phyloP scores from a whole-genome alignment of 495 filamentous ascomycete species.

The Hyphodiscus hymeniophilus region DNA sequence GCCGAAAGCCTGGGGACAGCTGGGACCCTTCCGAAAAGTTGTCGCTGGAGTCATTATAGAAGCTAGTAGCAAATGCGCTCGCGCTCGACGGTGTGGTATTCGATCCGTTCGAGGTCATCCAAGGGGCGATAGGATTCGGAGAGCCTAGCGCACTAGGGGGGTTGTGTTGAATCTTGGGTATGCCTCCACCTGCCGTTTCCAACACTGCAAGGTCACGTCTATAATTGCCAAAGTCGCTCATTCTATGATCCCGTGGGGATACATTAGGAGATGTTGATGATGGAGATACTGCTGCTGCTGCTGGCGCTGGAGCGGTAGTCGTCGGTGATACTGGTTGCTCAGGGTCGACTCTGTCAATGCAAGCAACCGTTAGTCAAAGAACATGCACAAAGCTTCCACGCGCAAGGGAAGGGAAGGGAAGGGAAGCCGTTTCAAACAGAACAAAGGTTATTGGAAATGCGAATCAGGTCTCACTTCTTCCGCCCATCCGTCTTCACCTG shows the following conservation, averaged over 20 bases:
- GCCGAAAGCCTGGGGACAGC: slow-evolving; percentile 59
- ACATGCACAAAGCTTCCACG: slow-evolving; percentile 15
- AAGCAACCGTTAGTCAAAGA: slow-evolving; percentile 24
- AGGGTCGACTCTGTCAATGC: slow-evolving; percentile 30
- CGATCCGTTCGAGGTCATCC: slow-evolving; percentile 33
- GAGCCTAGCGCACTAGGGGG: slow-evolving; percentile 39
- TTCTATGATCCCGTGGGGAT: slow-evolving; percentile 38
- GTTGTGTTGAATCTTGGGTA: slow-evolving; percentile 44
- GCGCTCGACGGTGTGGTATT: slow-evolving; percentile 23
- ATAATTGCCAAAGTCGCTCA: slow-evolving; percentile 54
- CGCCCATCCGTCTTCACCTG: slow-evolving; percentile 48
- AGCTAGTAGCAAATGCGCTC: slow-evolving; percentile 32
- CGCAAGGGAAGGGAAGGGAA: neutral
- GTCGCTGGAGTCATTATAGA: slow-evolving; percentile 61
- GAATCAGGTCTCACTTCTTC: slow-evolving; percentile 27
- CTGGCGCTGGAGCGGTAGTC: slow-evolving; percentile 28
- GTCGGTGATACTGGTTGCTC: slow-evolving; percentile 47
- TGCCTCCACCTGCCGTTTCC: slow-evolving; percentile 47
- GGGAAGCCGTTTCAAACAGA: slow-evolving; percentile 10
- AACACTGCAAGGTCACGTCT: slow-evolving; percentile 64
- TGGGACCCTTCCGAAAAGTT: slow-evolving; percentile 48
- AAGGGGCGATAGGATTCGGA: slow-evolving; percentile 38
- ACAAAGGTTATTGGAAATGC: slow-evolving; percentile 5
- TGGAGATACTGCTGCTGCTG: slow-evolving; percentile 33
- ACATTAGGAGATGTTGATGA: slow-evolving; percentile 37